These are phyloP conservation scores for Syzygium aromaticum DNA, from an alignment of 345 rosid genomes.

Conservation along the genomic window DNA sequence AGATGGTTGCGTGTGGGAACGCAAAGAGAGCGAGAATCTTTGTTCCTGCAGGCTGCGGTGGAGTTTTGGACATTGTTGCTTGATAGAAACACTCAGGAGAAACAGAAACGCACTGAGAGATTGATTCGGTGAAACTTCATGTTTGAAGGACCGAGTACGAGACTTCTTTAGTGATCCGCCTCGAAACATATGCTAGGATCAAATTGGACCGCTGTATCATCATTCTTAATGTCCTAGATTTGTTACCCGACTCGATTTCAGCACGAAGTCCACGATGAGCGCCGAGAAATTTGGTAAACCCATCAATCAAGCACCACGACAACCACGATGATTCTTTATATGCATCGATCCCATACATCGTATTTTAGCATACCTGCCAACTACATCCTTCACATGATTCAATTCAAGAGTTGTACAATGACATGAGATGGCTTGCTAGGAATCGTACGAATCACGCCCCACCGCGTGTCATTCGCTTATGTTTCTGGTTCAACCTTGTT, in stretches of 20 bases:
- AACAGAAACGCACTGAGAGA: background rate
- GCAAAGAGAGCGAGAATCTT: background rate
- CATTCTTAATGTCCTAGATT: background rate
- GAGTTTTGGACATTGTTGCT: background rate
- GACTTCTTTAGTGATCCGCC: too few relatives aligned
- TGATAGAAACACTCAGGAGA: background rate
- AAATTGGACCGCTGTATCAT: background rate
- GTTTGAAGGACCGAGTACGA: too few relatives aligned
- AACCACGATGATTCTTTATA: accelerated
- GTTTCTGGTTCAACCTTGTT: background rate
- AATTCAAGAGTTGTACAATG: accelerated
- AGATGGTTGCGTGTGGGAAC: too few relatives aligned
- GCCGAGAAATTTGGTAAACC: accelerated
- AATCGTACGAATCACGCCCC: background rate
- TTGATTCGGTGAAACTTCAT: background rate
- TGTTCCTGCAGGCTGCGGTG: background rate
- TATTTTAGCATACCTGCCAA: background rate
- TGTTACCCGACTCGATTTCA: accelerated
- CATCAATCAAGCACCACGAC: background rate
- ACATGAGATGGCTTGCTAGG: background rate
- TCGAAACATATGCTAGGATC: too few relatives aligned
- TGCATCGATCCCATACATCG: accelerated
- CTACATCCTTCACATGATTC: background rate
- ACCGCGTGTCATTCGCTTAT: accelerated
- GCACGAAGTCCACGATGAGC: background rate